Percentiles rank a stretch among this genome's conserved stretches.
Conservation (phyloP, 2,329 filamentous ascomycete genomes). For the Hypoxylon rubiginosum region DNA sequence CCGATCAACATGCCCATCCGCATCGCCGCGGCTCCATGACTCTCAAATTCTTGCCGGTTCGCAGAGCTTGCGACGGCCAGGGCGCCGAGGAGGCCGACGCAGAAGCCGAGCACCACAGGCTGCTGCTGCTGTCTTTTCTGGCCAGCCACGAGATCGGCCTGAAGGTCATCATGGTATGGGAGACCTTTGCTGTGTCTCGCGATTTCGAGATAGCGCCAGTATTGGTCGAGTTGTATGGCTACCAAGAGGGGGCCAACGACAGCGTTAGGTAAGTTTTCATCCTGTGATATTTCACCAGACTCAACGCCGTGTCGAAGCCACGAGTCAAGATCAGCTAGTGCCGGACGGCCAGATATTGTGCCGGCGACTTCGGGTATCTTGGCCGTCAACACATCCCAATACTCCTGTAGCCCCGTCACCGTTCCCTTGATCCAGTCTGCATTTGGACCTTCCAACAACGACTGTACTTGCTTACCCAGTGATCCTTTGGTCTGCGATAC, state of each 20-base stretch:
- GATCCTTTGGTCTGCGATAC: too few species aligned
- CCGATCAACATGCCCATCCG: conserved; percentile 57
- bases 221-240: conserved; percentile 26
- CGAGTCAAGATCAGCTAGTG: conserved; percentile 17
- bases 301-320: conserved; percentile 17
- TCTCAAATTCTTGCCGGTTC: conserved; percentile 48
- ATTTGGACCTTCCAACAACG: conserved; percentile 10
- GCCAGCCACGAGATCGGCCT: conserved; percentile 16
- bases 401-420: conserved; percentile 6
- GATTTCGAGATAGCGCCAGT: conserved; percentile 28
- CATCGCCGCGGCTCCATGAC: conserved; percentile 55
- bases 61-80: conserved; percentile 53
- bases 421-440: conserved; percentile 20
- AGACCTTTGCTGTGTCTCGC: too few species aligned
- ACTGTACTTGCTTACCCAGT: too few species aligned
- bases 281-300: too few species aligned
- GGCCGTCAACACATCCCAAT: conserved; percentile 14
- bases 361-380: conserved; percentile 22
- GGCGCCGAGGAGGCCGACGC: conserved; percentile 57
- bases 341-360: conserved; percentile 3
- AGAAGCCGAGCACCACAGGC: conserved; percentile 57
- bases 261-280: too few species aligned
- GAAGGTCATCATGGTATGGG: too few species aligned
- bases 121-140: conserved; percentile 14
- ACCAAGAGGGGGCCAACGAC: too few species aligned